phyloP scores from a whole-genome alignment of 2,329 filamentous ascomycete species.

The Cordyceps cicadae region DNA sequence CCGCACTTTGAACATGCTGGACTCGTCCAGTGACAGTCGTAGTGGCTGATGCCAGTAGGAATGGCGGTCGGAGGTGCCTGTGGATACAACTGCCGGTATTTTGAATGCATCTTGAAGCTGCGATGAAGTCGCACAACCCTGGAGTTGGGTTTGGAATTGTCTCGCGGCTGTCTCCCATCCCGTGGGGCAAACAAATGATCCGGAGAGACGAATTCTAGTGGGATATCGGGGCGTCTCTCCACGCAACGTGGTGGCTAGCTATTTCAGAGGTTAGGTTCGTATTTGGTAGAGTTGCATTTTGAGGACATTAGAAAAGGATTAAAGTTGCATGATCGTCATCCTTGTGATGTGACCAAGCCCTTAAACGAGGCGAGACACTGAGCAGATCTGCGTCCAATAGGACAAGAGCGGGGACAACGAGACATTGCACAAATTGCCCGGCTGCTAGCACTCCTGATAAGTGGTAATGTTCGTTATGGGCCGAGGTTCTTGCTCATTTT shows the following conservation, averaged over 20 bases:
- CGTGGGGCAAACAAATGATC: neutral
- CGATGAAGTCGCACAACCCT: neutral
- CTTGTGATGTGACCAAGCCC: neutral
- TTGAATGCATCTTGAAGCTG: neutral
- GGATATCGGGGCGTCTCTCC: neutral
- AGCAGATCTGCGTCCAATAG: neutral
- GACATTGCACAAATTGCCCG: neutral
- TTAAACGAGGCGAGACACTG: neutral
- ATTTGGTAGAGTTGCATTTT: neutral
- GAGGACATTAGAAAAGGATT: neutral
- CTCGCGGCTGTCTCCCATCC: neutral
- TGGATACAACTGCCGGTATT: neutral
- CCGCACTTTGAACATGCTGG: neutral
- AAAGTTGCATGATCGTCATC: neutral
- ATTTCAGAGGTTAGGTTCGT: neutral
- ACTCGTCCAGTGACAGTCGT: neutral
- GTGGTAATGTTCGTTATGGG: neutral
- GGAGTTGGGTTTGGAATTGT: neutral
- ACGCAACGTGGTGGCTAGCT: neutral
- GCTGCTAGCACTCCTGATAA: neutral
- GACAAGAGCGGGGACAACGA: neutral
- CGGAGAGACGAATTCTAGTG: neutral
- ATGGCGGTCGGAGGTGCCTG: neutral
- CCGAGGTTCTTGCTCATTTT: neutral
- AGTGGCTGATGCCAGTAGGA: neutral